These are phyloP conservation scores for Xylaria hypoxylon DNA, from an alignment of 2,329 filamentous ascomycete genomes.

Conservation along the genomic window DNA sequence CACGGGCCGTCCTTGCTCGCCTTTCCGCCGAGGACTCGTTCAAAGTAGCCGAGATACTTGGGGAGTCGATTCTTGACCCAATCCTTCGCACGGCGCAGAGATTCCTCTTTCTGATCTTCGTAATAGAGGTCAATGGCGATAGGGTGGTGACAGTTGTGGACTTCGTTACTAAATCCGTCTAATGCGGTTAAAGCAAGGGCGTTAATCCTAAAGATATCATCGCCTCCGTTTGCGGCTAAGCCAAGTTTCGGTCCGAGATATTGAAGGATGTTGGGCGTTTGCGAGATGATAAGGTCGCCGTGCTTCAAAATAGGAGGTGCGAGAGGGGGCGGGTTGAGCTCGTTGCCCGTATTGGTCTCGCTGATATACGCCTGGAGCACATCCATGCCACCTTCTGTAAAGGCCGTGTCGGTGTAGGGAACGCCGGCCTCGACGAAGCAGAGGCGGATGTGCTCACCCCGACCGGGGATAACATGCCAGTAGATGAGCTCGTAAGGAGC, in stretches of 20 bases:
- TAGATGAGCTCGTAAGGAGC: slow-evolving; percentile 73
- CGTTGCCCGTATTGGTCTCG: slow-evolving; percentile 58
- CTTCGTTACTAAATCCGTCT: slow-evolving; percentile 75
- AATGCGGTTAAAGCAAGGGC: slow-evolving; percentile 74
- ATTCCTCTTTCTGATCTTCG: slow-evolving; percentile 78
- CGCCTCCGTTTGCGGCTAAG: slow-evolving; percentile 58
- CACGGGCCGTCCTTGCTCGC: slow-evolving; percentile 63
- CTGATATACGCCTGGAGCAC: slow-evolving; percentile 52
- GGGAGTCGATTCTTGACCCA: slow-evolving; percentile 72
- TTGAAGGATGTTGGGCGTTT: slow-evolving; percentile 77
- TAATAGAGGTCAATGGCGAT: slow-evolving; percentile 69
- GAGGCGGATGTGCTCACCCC: slow-evolving; percentile 78
- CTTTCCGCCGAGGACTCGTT: slow-evolving; percentile 69
- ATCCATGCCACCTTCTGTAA: slow-evolving; percentile 37
- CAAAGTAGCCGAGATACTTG: slow-evolving; percentile 77
- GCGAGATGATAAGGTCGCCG: slow-evolving; percentile 70
- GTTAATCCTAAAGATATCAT: slow-evolving; percentile 66
- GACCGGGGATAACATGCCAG: slow-evolving; percentile 76
- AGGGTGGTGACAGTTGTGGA: slow-evolving; percentile 82
- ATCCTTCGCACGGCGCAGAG: slow-evolving; percentile 65
- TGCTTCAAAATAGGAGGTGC: slow-evolving; percentile 75
- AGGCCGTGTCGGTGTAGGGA: slow-evolving; percentile 70
- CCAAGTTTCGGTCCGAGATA: slow-evolving; percentile 73
- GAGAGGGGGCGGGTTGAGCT: slow-evolving; percentile 70
- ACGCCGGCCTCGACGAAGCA: slow-evolving; percentile 74